Evolutionary conservation across 257 asterid species (phyloP).

Genomic region (Nicotiana paniculata): DNA sequence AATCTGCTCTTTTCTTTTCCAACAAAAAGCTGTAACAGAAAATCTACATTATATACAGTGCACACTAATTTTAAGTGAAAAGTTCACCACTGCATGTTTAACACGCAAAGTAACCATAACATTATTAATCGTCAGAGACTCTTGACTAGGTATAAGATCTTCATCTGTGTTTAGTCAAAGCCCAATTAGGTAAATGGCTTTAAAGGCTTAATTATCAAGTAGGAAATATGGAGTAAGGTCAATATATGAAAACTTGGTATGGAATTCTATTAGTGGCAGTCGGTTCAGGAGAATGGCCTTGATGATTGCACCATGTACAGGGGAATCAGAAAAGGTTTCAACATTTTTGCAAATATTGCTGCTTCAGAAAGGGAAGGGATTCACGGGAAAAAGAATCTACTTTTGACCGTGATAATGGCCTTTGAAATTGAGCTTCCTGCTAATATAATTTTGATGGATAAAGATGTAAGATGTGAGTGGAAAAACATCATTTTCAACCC

Average conservation of each 20-base stretch:
- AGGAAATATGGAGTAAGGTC: not conserved
- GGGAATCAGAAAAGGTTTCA: not conserved
- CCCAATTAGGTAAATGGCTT: not conserved
- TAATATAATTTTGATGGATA: not conserved
- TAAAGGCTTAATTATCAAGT: not conserved
- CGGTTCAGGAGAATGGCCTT: not conserved
- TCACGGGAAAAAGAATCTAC: not conserved
- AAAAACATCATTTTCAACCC: not conserved
- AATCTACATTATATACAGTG: not conserved
- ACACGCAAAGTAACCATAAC: not conserved
- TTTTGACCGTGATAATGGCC: not conserved
- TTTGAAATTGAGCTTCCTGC: not conserved
- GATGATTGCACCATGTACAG: not conserved
- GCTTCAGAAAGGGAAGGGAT: not conserved
- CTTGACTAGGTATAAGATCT: not conserved
- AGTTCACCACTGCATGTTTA: not conserved
- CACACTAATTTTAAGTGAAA: not conserved
- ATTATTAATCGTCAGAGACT: not conserved
- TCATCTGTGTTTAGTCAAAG: not conserved
- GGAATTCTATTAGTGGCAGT: not conserved
- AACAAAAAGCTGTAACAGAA: not conserved
- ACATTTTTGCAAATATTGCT: not conserved
- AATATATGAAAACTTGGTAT: not conserved
- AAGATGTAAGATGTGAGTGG: not conserved
- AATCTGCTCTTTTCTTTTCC: not conserved